A percentile compares a stretch with the other conserved stretches of the same genome.
These are phyloP conservation scores for Talaromyces sp. DNA, from an alignment of 2,329 filamentous ascomycete genomes.

Conservation along the genomic window DNA sequence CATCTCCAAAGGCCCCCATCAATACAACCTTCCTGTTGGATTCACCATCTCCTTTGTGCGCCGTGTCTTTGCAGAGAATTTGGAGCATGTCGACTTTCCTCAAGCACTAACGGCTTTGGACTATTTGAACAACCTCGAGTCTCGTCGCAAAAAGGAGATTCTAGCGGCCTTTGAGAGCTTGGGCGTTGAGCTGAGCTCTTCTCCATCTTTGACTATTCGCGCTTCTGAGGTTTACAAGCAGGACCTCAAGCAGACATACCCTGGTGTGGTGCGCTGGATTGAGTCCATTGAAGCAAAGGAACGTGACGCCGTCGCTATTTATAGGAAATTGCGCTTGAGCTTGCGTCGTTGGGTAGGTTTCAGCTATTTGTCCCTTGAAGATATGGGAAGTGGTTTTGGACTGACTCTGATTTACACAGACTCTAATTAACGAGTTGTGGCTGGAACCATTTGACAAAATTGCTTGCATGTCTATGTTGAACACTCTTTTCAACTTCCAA, in stretches of 20 bases:
- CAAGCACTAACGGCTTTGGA: conserved; percentile 62
- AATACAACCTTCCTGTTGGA: conserved; percentile 57
- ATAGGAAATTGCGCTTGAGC: conserved; percentile 58
- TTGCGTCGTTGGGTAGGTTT: conserved; percentile 57
- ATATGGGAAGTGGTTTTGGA: neutral
- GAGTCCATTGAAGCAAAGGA: conserved; percentile 48
- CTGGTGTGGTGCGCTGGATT: conserved; percentile 54
- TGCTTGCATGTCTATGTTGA: conserved; percentile 63
- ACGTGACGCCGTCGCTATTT: conserved; percentile 50
- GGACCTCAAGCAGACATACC: conserved; percentile 47
- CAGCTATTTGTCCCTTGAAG: neutral
- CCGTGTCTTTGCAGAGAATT: conserved; percentile 52
- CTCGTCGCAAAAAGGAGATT: conserved; percentile 55
- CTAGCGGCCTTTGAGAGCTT: conserved; percentile 51
- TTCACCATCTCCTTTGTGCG: conserved; percentile 60
- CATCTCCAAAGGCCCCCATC: conserved; percentile 53
- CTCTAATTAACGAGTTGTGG: conserved; percentile 61
- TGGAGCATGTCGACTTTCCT: conserved; percentile 59
- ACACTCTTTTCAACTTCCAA: conserved; percentile 60
- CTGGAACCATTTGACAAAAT: conserved; percentile 59
- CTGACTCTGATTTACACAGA: conserved; percentile 27
- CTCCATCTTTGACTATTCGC: conserved; percentile 25
- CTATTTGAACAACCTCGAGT: conserved; percentile 61
- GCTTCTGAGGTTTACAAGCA: conserved; percentile 46
- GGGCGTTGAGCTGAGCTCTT: conserved; percentile 32